phyloP scores from a whole-genome alignment of 2,329 filamentous ascomycete genomes.

The Ophioceras dolichostomum region DNA sequence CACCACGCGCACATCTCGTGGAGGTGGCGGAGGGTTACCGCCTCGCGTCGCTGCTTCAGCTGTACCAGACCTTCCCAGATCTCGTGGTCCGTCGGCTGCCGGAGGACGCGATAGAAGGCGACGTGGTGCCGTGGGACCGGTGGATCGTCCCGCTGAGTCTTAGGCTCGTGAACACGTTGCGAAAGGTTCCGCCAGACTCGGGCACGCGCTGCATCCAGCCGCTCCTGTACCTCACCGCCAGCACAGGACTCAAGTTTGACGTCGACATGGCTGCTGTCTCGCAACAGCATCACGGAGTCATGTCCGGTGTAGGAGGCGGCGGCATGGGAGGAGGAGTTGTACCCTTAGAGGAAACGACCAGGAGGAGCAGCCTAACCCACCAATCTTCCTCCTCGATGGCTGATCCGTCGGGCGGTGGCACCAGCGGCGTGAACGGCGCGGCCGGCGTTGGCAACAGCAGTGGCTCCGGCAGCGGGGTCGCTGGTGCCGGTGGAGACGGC shows the following conservation, averaged over 20 bases:
- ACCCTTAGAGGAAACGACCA: not conserved
- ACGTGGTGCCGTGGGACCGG: slow-evolving; percentile 1
- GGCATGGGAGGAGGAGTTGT: too few relatives aligned
- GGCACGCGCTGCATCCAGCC: slow-evolving; percentile 12
- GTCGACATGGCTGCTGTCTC: not conserved
- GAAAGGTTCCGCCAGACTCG: slow-evolving; percentile 8
- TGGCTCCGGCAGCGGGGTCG: too few relatives aligned
- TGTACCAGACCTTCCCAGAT: slow-evolving; percentile 23
- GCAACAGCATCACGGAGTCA: not conserved
- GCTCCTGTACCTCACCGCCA: slow-evolving; percentile 10
- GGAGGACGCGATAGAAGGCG: not conserved
- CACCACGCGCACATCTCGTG: slow-evolving; percentile 17
- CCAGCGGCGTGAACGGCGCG: not conserved
- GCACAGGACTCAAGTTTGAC: slow-evolving; percentile 7
- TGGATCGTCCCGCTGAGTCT: slow-evolving; percentile 7
- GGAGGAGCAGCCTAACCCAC: not conserved
- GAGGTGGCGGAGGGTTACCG: slow-evolving; percentile 24
- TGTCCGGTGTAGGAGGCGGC: too few relatives aligned
- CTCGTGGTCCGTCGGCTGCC: slow-evolving; percentile 5
- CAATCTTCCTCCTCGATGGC: not conserved
- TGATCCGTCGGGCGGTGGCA: not conserved
- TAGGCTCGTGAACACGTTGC: slow-evolving; percentile 7
- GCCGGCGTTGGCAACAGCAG: not conserved
- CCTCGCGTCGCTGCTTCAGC: slow-evolving; percentile 22
- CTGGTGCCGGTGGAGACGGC: not conserved